Conservation (phyloP, 768 basidiomycete genomes). For the Rhizopogon vinicolor region DNA sequence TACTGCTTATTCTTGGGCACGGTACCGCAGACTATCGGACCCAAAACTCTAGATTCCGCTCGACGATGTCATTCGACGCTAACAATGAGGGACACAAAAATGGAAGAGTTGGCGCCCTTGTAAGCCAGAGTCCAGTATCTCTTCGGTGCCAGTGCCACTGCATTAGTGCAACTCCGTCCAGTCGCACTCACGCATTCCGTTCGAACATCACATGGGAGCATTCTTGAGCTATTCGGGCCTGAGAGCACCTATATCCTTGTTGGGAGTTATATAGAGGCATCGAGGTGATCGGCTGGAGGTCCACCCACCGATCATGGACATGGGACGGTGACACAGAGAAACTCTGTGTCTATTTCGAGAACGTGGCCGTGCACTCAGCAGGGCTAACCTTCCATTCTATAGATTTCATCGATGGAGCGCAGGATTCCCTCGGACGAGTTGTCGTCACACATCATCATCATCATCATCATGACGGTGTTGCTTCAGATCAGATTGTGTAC, state of each 20-base stretch:
- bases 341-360: neutral
- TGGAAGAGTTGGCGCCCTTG: neutral
- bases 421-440: neutral
- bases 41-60: neutral
- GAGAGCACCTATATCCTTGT: slow-evolving; percentile 11
- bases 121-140: neutral
- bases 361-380: neutral
- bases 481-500: neutral
- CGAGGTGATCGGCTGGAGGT: slow-evolving; percentile 3
- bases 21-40: slow-evolving; percentile 10
- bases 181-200: slow-evolving; percentile 15
- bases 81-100: neutral
- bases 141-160: neutral
- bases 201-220: slow-evolving; percentile 19
- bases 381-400: neutral
- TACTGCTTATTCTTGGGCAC: slow-evolving; percentile 8
- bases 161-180: neutral
- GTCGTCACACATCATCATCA: neutral
- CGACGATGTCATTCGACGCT: slow-evolving; percentile 5
- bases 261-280: neutral
- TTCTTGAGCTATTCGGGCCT: slow-evolving; percentile 11
- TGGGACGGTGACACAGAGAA: neutral
- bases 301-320: neutral
- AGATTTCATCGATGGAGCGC: no score
- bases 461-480: neutral